Percentiles rank a stretch among this genome's conserved stretches.
phyloP scores from a whole-genome alignment of 257 asterid genomes.

The Solanum tarapatanum region DNA sequence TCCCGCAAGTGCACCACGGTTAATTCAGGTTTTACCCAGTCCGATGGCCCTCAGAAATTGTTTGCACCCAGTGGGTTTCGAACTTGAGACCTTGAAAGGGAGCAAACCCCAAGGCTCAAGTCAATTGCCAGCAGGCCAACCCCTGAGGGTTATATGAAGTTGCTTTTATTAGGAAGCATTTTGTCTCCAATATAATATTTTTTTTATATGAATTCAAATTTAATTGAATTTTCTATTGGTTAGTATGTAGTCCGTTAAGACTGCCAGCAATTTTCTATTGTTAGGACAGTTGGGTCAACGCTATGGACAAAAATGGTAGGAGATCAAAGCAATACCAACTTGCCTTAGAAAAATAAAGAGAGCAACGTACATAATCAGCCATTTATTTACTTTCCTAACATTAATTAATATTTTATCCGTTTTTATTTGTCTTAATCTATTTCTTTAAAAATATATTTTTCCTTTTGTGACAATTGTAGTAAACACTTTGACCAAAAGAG shows the following conservation, averaged over 20 bases:
- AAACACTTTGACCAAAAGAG: neutral
- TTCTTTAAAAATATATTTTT: neutral
- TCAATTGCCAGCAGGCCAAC: too few species aligned
- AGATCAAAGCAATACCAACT: neutral
- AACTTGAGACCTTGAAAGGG: too few species aligned
- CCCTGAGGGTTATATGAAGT: too few species aligned
- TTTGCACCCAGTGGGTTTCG: too few species aligned
- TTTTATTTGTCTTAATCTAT: neutral
- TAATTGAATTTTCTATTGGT: too few species aligned
- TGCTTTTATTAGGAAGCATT: neutral
- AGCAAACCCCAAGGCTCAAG: too few species aligned
- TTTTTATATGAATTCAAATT: too few species aligned
- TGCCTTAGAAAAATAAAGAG: neutral
- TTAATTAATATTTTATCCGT: neutral
- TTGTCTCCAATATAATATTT: too few species aligned
- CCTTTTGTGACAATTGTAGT: neutral
- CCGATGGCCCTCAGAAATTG: too few species aligned
- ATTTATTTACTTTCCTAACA: neutral
- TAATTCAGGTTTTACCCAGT: too few species aligned
- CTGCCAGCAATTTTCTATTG: neutral
- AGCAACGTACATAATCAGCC: neutral
- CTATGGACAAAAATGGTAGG: neutral
- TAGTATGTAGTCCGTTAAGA: neutral
- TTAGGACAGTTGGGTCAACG: neutral
- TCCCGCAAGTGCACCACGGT: too few species aligned